Conservation (phyloP, 2,329 filamentous ascomycete genomes). For the Aspergillus fijiensis region DNA sequence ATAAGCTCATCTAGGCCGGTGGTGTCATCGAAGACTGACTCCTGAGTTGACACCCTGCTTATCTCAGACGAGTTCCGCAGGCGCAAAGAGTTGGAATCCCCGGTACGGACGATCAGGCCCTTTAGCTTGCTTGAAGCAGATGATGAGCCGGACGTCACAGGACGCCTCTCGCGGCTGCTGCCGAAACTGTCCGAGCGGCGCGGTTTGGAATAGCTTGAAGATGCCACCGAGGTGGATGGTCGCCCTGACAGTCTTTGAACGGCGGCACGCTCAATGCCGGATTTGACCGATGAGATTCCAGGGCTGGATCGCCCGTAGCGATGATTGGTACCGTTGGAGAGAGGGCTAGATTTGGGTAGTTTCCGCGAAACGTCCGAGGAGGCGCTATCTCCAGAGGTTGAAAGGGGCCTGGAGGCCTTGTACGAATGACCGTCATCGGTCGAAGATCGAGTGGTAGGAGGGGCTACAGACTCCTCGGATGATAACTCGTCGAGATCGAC, state of each 20-base stretch:
- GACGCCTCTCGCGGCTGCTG: constrained; percentile 39
- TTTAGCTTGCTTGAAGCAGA: constrained; percentile 44
- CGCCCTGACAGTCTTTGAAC: constrained; percentile 42
- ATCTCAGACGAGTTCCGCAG: constrained; percentile 40
- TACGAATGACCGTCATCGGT: constrained; percentile 11
- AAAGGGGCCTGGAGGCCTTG: constrained; percentile 24
- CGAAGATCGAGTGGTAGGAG: constrained; percentile 8
- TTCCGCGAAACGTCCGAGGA: constrained; percentile 29
- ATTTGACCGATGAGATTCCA: constrained; percentile 24
- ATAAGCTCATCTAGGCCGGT: constrained; percentile 77
- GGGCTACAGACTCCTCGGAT: constrained; percentile 7
- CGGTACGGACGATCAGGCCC: constrained; percentile 39
- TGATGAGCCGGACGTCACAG: constrained; percentile 42
- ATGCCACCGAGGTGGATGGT: constrained; percentile 30
- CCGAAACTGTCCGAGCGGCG: constrained; percentile 43
- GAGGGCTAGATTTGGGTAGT: constrained; percentile 25
- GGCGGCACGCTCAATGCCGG: constrained; percentile 38
- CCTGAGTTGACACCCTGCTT: constrained; percentile 31
- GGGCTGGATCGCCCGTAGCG: constrained; percentile 21
- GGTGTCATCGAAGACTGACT: constrained; percentile 53
- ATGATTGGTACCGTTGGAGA: constrained; percentile 25
- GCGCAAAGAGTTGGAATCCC: constrained; percentile 29
- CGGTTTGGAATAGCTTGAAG: constrained; percentile 27
- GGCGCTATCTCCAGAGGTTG: constrained; percentile 31
- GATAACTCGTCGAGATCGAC: constrained; percentile 9